A percentile compares a stretch with the other conserved stretches of the same genome.
These are phyloP conservation scores for Aspergillus indologenus DNA, from an alignment of 495 filamentous ascomycete genomes.

Conservation along the genomic window DNA sequence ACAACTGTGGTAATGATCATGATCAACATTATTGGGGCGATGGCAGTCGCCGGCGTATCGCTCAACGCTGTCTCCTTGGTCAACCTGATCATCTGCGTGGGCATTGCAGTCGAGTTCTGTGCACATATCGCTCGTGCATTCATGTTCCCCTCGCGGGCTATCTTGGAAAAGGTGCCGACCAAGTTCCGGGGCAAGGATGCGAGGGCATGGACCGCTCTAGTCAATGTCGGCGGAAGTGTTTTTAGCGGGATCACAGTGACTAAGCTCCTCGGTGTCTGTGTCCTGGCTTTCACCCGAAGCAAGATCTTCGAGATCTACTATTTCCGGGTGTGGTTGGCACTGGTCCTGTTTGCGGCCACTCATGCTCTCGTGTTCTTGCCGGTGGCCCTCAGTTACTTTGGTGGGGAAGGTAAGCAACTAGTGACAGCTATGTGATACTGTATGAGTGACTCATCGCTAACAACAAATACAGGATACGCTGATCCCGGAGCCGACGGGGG, in stretches of 20 bases:
- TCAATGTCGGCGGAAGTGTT: conserved; percentile 90
- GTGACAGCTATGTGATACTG: neutral
- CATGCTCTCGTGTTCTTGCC: conserved; percentile 92
- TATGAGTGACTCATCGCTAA: conserved; percentile 7
- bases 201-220: conserved; percentile 83
- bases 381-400: conserved; percentile 80
- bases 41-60: conserved; percentile 86
- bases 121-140: conserved; percentile 95
- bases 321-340: conserved; percentile 90
- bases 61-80: conserved; percentile 96
- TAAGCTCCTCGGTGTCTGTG: conserved; percentile 86
- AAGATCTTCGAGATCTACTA: conserved; percentile 99
- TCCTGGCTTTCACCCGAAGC: conserved; percentile 89
- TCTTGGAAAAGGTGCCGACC: conserved; percentile 67
- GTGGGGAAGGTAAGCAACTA: conserved; percentile 65
- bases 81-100: conserved; percentile 93
- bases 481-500: conserved; percentile 82
- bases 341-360: conserved; percentile 82
- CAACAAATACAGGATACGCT: conserved; percentile 59
- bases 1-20: conserved; percentile 87
- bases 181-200: conserved; percentile 75
- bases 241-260: conserved; percentile 96
- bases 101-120: conserved; percentile 95
- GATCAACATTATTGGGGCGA: conserved; percentile 89
- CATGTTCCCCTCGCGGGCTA: conserved; percentile 77